Base-by-base conservation (phyloP, 2,329 filamentous ascomycete species). In the Gremmenia infestans region DNA sequence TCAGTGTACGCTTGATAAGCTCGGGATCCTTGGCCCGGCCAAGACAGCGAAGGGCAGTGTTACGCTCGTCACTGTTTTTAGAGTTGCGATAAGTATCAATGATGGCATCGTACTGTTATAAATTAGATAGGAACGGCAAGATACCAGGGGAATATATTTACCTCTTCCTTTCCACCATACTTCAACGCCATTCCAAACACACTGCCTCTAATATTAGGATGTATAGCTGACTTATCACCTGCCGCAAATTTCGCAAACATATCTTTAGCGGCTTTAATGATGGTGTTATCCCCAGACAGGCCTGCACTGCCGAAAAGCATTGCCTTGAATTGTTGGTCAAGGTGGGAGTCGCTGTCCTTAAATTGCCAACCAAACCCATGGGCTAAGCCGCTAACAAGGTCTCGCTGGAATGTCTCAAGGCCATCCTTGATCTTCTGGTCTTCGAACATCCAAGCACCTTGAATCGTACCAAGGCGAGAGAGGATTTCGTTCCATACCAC, bases 401-500 rank as follows among this genome's bases (percentile, higher is more conserved):
- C 82, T 60, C 86, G 82, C 70, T 95, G 87, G 79, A 97, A 96
- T 14, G 83, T 80, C 74, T 92, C 89, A 45, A 97, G 79, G 5
- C 88, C 89, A 60, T 92, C 83, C 63, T 83, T 86, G 50, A 85
- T 75, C 40, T 84, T 78, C 59, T 87, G 73, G 56, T 95, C 88
- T 72, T 97, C 91, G 62, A 95, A 95, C 48, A 93, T 78, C 92
- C 92, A 97, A 7, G 93, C 89, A 52, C 82, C 82, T 63, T 92
- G 88, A 37, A 97, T 81, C n/a, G 85, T 80, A 23, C 82, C 83
- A 57, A 97, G 81, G 48, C 91, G 86, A 47, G 87, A 81, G 50
- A 91, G 81, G 57, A 97, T 89, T 72, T 97, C 92, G 63, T 90
- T 91, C 93, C 93, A 97, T 3, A 97, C 93, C 40, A 97, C 89